A percentile compares a stretch with the other conserved stretches of the same genome.
Conservation (phyloP, 306 rosid genomes). For the Quercus gilva region DNA sequence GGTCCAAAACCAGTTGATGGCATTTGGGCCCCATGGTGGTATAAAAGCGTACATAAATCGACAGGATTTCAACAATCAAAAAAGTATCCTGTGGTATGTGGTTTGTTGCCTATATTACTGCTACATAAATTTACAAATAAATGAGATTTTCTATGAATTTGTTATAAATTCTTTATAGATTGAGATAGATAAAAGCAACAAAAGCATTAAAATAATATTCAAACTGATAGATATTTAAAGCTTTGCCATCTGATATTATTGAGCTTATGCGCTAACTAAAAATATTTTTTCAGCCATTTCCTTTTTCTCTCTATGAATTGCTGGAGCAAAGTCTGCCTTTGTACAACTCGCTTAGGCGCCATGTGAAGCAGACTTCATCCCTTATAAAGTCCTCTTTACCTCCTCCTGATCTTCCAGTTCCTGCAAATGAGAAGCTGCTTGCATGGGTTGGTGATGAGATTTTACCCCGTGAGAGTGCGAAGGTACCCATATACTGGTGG, state of each 20-base stretch:
- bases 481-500: slow-evolving; percentile 41
- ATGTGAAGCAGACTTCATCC: slow-evolving; percentile 46
- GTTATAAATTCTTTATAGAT: neutral
- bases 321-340: slow-evolving; percentile 78
- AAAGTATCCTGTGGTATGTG: slow-evolving; percentile 59
- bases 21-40: slow-evolving; percentile 92
- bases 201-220: neutral
- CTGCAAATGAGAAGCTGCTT: slow-evolving; percentile 72
- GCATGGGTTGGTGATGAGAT: slow-evolving; percentile 91
- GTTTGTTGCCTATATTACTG: neutral
- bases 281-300: slow-evolving; percentile 53
- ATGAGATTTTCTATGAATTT: neutral
- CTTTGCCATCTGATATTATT: neutral
- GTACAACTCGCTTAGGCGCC: slow-evolving; percentile 66
- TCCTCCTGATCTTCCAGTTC: slow-evolving; percentile 74
- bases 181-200: neutral
- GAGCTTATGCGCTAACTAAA: slow-evolving; percentile 17
- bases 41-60: slow-evolving; percentile 52
- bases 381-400: slow-evolving; percentile 57
- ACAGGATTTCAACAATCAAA: slow-evolving; percentile 51
- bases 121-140: neutral
- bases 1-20: slow-evolving; percentile 81
- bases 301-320: slow-evolving; percentile 52
- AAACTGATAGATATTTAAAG: neutral
- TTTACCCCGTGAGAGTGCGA: slow-evolving; percentile 73